Evolutionary conservation across 164 flowering plant species (phyloP), one percentile per base, ranked within the genome.

Genomic region (Akebia trifoliata): DNA sequence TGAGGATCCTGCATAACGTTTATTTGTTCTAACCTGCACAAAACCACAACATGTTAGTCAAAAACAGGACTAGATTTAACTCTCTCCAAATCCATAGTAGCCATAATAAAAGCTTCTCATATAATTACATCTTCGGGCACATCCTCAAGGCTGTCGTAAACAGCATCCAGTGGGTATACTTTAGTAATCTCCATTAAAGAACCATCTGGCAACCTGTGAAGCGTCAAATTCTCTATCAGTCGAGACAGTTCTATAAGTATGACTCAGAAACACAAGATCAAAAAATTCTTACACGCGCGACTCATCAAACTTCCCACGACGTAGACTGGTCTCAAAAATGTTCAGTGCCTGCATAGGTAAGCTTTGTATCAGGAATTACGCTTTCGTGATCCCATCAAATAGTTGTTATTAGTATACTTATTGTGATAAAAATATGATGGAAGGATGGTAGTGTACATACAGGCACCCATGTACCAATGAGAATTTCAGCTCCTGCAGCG

Each of bases 401-500:
- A n/a, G n/a, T n/a, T n/a, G n/a, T n/a, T n/a, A n/a, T n/a, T n/a
- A n/a, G n/a, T n/a, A n/a, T n/a, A n/a, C n/a, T n/a, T n/a, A n/a
- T n/a, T n/a, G n/a, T n/a, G n/a, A n/a, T n/a, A n/a, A n/a, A n/a
- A n/a, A n/a, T n/a, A n/a, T n/a, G n/a, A 6, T 32, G 48, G n/a
- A 54, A 3, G 35, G 37, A 51, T 26, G 34, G 29, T 20, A 59
- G 44, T 37, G 52, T 53, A 80, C 97, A 73, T 77, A 89, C 98
- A 60, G 98, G 98, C 21, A 92, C 98, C 98, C 97, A 92, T 47
- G 98, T 89, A 42, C 97, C 98, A 31, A 92, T 78, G 35, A 92
- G 85, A 72, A 92, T 89, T 76, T 93, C 90, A 73, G 98, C 98
- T 59, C 98, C 98, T 1, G 98, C 97, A 63, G 98, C 96, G 66